These are phyloP conservation scores for Astragalus glycyphyllos DNA, from an alignment of 306 rosid genomes.

Conservation along the genomic window DNA sequence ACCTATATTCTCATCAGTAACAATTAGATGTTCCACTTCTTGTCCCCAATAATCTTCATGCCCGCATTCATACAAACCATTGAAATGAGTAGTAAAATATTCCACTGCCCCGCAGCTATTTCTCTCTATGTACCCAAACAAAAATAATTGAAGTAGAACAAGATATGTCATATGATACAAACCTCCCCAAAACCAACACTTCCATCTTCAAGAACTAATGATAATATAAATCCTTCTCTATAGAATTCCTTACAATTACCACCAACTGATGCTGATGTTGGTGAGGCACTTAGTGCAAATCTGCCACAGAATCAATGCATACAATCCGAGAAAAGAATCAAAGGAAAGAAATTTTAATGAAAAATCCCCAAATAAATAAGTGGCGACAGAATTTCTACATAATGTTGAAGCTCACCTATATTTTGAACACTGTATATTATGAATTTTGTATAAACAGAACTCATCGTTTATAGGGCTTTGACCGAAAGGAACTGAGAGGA, in stretches of 20 bases:
- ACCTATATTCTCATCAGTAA: too few relatives aligned
- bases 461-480: conserved; percentile 46
- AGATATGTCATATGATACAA: conserved; percentile 43
- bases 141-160: conserved; percentile 9
- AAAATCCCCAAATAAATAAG: conserved; percentile 16
- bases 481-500: conserved; percentile 49
- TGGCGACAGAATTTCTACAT: conserved; percentile 5
- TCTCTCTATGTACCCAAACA: not conserved
- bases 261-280: conserved; percentile 56
- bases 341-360: conserved; percentile 14
- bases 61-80: conserved; percentile 21
- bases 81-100: conserved; percentile 14
- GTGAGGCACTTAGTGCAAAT: conserved; percentile 74
- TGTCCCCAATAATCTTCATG: conserved; percentile 20
- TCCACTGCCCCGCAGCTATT: conserved; percentile 14
- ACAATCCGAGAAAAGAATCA: conserved; percentile 25
- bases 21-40: conserved; percentile 16
- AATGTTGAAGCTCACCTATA: conserved; percentile 64
- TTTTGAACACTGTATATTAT: conserved; percentile 60
- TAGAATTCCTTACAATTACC: conserved; percentile 51
- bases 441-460: conserved; percentile 54
- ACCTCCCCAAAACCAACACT: conserved; percentile 94
- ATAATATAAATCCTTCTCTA: conserved; percentile 84
- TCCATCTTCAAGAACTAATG: conserved; percentile 86
- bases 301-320: conserved; percentile 51